Evolutionary conservation across 2,329 filamentous ascomycete species (phyloP), one percentile per base, ranked within the genome.

Genomic region (Microdochium nivale): DNA sequence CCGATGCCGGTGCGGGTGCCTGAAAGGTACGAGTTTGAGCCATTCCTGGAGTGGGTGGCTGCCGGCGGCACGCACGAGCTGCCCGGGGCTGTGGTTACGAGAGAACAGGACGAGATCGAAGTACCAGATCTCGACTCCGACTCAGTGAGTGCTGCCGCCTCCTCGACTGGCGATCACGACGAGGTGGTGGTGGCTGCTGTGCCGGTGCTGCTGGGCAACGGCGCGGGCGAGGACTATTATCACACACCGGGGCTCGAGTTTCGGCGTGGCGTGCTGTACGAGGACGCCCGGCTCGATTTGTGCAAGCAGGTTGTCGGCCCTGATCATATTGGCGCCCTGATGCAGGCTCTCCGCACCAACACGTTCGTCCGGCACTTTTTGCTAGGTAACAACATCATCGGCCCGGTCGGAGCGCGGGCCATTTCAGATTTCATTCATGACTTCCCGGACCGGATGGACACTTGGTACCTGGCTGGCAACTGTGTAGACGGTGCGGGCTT

Each of bases 291-390:
- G 13, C 71, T 80, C 64, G 77, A 80, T 57, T 69, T 80, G 2
- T 79, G 77, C 66, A 78, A 79, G 64, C 76, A 76, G 68, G 76
- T 76, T 3, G 70, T 79, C 37, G 77, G 76, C 1, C 76, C 76
- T 10, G 69, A 71, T 19, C 72, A 78, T 49, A 77, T 79, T 54
- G 67, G 67, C 25, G 64, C 66, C n/a, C 62, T 80, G 47, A 77
- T 80, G 69, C 61, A 74, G 44, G 73, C 70, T 50, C 64, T 80
- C 54, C 68, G 70, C 47, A 58, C 64, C 2, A 79, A 79, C 56
- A 60, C 61, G 19, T 75, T 74, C 58, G 69, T 78, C 48, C 67
- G 65, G 33, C 77, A 79, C 54, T 78, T 80, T 58, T 62, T 80
- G 47, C 64, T 79, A 35, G 76, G 76, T 9, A 79, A 80, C 60